Evolutionary conservation across 2,329 filamentous ascomycete genomes (phyloP).

Genomic region (Sarocladium strictum): DNA sequence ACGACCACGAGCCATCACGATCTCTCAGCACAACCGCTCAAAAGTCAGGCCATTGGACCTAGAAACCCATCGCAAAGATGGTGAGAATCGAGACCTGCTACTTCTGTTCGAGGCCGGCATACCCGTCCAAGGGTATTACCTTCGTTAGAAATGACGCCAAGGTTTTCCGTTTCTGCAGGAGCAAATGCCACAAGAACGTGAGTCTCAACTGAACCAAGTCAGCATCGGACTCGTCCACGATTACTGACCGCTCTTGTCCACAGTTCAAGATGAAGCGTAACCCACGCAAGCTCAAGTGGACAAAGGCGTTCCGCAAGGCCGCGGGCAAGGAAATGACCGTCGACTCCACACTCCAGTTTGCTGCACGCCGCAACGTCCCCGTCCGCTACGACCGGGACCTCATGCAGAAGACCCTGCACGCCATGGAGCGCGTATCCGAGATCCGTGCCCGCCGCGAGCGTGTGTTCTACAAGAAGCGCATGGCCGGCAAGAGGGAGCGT

Average conservation of each 20-base stretch:
- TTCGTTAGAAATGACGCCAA: conserved; percentile 44
- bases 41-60: background rate
- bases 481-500: conserved; percentile 83
- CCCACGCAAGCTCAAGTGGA: conserved; percentile 95
- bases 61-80: conserved; percentile 3
- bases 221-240: background rate
- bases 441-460: conserved; percentile 79
- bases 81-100: conserved; percentile 38
- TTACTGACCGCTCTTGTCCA: background rate
- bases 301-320: conserved; percentile 78
- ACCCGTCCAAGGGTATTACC: conserved; percentile 50
- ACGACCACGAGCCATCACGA: background rate
- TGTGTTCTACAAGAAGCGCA: conserved; percentile 88
- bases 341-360: conserved; percentile 89
- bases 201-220: conserved; percentile 16
- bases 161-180: conserved; percentile 48
- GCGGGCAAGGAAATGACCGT: conserved; percentile 86
- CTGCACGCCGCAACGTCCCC: conserved; percentile 87
- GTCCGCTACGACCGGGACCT: conserved; percentile 94
- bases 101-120: conserved; percentile 43
- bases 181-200: conserved; percentile 55
- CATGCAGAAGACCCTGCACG: conserved; percentile 78
- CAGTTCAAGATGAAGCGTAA: conserved; percentile 98
- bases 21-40: background rate
- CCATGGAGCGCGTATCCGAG: conserved; percentile 86